Base-by-base conservation (phyloP, 1,284 basidiomycete species). In the Irpex rosettiformis region DNA sequence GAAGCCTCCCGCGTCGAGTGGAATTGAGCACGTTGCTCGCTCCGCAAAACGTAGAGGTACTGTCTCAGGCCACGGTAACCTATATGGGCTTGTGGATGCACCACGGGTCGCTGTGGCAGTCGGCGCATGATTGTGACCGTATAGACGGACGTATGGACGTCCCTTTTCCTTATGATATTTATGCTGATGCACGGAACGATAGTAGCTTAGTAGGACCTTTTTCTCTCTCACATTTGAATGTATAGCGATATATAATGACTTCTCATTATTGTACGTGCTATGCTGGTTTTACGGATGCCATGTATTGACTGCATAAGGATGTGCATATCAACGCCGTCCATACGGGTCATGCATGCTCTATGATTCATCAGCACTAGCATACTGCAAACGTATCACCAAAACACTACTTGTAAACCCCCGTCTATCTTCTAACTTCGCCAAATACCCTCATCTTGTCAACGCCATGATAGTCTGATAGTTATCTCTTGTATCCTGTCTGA, bases 1-100 rank as follows among this genome's bases (percentile, higher is more conserved):
- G 18, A 25, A 88, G 13, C 89, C 89, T 1, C 81, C 83, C 22
- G 61, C 60, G 25, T 68, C 62, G 33, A 64, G 63, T 28, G 60
- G 61, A 24, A 54, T 61, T 43, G 54, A 56, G 30, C 56, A 62
- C 16, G 42, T 52, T 10, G 54, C 52, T 8, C 45, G 59, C 18
- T 61, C 66, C 48, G 62, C 62, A 60, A 60, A 62, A 52, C 58
- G 63, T 30, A 57, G 67, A n/a, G 60, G 64, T 33, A 64, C 68
- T 8, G 66, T 69, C 24, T 16, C 61, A 61, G 30, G 62, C 62
- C 42, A 55, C 40, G 40, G 33, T 4, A 47, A 43, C 49, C 13
- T 24, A 37, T 56, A 54, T 13, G 48, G 22, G 5, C 52, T 57
- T 3, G 40, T 43, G 18, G 57, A 58, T 52, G 27, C 28, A 11